Conservation (phyloP, 2,329 filamentous ascomycete species). For the Alternaria sp. region DNA sequence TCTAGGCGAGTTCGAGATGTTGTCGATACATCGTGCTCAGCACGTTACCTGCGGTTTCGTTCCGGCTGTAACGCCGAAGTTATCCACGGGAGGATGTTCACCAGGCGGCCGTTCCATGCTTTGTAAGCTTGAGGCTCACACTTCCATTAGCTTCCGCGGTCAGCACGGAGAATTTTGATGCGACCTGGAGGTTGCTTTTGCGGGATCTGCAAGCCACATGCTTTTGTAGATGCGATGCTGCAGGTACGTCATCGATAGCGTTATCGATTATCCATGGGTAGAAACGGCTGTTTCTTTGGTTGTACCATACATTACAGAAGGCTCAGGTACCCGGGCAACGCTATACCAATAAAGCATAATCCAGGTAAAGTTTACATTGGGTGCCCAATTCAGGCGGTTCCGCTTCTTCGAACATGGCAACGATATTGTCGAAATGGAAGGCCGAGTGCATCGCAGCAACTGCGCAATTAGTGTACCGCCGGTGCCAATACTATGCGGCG, state of each 20-base stretch:
- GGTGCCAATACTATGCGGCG: background rate
- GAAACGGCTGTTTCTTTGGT: background rate
- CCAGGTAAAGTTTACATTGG: background rate
- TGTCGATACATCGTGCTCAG: background rate
- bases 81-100: background rate
- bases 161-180: background rate
- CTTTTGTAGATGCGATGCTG: background rate
- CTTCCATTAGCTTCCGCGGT: background rate
- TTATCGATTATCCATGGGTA: background rate
- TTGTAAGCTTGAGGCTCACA: background rate
- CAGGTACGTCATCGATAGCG: conserved; percentile 1
- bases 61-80: background rate
- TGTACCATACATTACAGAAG: background rate
- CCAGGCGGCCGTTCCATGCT: background rate
- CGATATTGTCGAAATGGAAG: background rate
- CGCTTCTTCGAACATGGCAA: background rate
- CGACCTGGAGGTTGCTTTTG: background rate
- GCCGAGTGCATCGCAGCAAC: background rate
- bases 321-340: background rate
- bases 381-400: background rate
- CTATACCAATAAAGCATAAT: background rate
- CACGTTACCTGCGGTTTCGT: background rate
- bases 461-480: background rate
- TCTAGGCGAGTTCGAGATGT: background rate
- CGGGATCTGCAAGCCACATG: background rate